These are phyloP conservation scores for Phytophthora macrochlamydospora DNA, from an alignment of 352 stramenopile genomes.

Conservation along the genomic window DNA sequence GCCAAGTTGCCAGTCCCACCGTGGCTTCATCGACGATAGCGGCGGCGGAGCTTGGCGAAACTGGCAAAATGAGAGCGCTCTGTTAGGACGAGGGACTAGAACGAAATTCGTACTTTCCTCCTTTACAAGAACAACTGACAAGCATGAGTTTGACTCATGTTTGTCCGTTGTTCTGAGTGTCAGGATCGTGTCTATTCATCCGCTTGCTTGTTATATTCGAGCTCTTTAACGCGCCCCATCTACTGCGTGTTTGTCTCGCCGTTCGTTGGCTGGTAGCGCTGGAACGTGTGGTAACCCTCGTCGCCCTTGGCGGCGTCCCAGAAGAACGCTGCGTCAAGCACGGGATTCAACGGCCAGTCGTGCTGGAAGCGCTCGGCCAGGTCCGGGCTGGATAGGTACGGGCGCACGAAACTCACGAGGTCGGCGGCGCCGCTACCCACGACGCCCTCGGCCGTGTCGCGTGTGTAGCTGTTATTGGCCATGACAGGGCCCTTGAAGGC, in stretches of 20 bases:
- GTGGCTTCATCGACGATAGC: too few species aligned
- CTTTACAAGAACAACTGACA: too few species aligned
- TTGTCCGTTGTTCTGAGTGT: too few species aligned
- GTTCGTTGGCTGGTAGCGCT: not conserved
- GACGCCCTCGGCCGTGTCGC: constrained; percentile 22
- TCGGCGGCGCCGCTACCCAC: constrained; percentile 26
- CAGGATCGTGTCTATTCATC: too few species aligned
- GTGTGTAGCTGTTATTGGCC: constrained; percentile 24
- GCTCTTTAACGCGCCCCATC: not conserved
- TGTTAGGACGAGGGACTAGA: too few species aligned
- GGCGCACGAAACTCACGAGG: constrained; percentile 37
- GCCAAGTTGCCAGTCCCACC: too few species aligned
- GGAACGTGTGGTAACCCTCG: constrained; percentile 11
- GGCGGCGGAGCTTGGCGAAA: too few species aligned
- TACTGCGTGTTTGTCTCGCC: not conserved
- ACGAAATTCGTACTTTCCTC: too few species aligned
- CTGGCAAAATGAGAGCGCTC: too few species aligned
- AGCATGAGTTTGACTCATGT: too few species aligned
- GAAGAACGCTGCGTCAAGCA: constrained; percentile 2
- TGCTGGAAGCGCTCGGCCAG: constrained; percentile 29
- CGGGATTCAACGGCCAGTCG: constrained; percentile 15
- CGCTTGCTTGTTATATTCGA: too few species aligned
- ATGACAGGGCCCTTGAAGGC: constrained; percentile 23
- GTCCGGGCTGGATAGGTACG: constrained; percentile 42
- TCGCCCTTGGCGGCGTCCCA: constrained; percentile 14